Base-by-base conservation (phyloP, 192 early-diverging fungal species). In the Gryganskiella cystojenkinii region DNA sequence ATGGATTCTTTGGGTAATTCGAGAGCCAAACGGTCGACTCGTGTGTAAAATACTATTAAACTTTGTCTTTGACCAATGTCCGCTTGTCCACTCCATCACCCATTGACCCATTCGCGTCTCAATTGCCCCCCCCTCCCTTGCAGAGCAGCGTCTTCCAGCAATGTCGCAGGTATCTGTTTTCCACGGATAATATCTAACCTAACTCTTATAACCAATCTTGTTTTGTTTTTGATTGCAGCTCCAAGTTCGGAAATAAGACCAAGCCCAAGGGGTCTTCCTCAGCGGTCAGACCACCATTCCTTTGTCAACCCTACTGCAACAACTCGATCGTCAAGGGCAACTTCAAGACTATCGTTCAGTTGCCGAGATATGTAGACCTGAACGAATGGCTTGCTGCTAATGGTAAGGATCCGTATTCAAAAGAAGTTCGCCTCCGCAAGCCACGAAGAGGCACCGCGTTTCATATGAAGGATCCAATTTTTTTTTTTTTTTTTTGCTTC, bases 321-420 rank as follows among this genome's bases (percentile, higher is more conserved):
- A 88, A 94, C 37, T 91, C 92, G 34, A 89, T 99, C 14, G 95
- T 99, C 25, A 94, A 94, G 70, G 95, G 97, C 27, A 93, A 91
- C 81, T 93, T 99, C 72, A 90, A 93, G 75, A 93, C 92, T 66
- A 91, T 99, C 44, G 91, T 94, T 5, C 90, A 92, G 52, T 83
- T 95, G 56, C 97, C 97, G 33, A 91, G 92, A 79, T 95, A 95
- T 81, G 92, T 98, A 1, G 96, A 99, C 68, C 66, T 82, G 28
- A 95, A 96, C 80, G 97, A 99, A 83, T 99, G 97, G 97, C 88
- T 92, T 24, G 93, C 93, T 8, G 87, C 90, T 64, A 95, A 94
- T 65, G 83, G 89, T 90, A 87, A 67, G 64, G n/a, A n/a, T n/a
- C n/a, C n/a, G n/a, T n/a, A n/a, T n/a, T n/a, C n/a, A n/a, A n/a